Evolutionary conservation across 306 rosid species (phyloP).

Genomic region (Vigna radiata): DNA sequence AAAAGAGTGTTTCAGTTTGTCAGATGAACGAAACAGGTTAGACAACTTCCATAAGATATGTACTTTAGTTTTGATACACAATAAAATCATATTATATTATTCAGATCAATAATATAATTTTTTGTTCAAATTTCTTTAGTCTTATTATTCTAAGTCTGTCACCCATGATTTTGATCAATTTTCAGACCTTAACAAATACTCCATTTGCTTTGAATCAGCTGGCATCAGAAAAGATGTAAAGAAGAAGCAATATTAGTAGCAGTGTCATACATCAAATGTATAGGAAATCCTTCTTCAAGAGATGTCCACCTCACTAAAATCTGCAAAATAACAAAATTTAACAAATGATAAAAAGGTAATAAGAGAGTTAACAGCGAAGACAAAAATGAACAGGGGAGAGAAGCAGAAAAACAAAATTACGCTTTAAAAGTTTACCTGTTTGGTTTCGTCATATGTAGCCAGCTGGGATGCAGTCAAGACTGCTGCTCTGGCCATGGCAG

Average conservation of each 20-base stretch:
- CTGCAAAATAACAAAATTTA: conserved; percentile 59
- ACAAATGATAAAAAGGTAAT: conserved; percentile 16
- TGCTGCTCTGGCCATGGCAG: conserved; percentile 97
- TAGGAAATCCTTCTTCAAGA: conserved; percentile 79
- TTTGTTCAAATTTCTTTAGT: conserved; percentile 11
- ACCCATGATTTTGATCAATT: conserved; percentile 12
- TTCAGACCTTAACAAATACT: conserved; percentile 24
- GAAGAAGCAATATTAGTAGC: conserved; percentile 33
- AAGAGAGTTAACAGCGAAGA: conserved; percentile 1
- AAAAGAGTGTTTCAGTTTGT: conserved; percentile 28
- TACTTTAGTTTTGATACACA: conserved; percentile 17
- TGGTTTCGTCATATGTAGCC: conserved; percentile 92
- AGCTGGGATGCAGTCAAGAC: conserved; percentile 93
- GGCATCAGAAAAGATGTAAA: conserved; percentile 22
- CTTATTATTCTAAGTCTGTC: conserved; percentile 16
- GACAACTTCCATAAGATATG: conserved; percentile 1
- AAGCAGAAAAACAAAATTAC: conserved; percentile 4
- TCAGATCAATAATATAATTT: too few species aligned
- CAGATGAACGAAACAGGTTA: conserved; percentile 30
- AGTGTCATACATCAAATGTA: conserved; percentile 76
- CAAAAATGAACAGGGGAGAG: background rate
- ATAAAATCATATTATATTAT: background rate
- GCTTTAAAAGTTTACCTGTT: conserved; percentile 76
- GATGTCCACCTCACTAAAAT: conserved; percentile 67
- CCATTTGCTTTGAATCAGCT: conserved; percentile 41